Evolutionary conservation across 2,329 filamentous ascomycete genomes (phyloP).

Genomic region (Dryadomyces quercivorus): DNA sequence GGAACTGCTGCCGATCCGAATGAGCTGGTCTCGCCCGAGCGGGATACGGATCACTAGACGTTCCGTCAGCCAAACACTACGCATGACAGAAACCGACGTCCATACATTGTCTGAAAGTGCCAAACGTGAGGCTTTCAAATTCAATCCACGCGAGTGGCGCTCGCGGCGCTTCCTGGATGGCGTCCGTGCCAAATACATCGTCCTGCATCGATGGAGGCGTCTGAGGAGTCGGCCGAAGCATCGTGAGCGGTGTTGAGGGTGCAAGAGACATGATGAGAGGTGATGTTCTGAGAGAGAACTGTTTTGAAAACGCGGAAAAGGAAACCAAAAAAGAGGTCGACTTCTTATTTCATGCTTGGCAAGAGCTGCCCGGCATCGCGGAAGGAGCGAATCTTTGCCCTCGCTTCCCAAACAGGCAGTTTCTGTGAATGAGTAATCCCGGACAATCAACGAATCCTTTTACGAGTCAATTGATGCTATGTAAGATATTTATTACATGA

Average conservation of each 20-base stretch:
- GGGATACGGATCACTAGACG: conserved; percentile 9
- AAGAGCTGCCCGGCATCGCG: not conserved
- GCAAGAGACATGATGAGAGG: no score
- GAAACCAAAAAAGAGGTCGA: no score
- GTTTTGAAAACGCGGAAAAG: no score
- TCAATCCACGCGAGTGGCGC: conserved; percentile 1
- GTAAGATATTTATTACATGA: not conserved
- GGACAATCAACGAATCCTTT: not conserved
- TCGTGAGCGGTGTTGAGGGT: not conserved
- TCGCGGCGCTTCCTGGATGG: not conserved
- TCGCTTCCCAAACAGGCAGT: not conserved
- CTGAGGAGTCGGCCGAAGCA: not conserved
- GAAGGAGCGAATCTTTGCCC: not conserved
- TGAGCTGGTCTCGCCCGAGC: conserved; percentile 4
- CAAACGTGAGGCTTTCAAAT: conserved; percentile 6
- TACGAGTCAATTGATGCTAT: conserved; percentile 3
- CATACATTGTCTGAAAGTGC: conserved; percentile 10
- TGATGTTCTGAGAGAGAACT: no score
- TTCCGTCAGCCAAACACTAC: not conserved
- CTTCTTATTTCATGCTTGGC: not conserved
- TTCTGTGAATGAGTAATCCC: no score
- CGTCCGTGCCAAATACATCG: not conserved
- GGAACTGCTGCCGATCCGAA: conserved; percentile 17
- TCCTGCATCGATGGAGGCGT: not conserved
- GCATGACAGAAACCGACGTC: not conserved